Evolutionary conservation across 1,139 yeast species (phyloP).

Genomic region (Suhomyces bribrorum): DNA sequence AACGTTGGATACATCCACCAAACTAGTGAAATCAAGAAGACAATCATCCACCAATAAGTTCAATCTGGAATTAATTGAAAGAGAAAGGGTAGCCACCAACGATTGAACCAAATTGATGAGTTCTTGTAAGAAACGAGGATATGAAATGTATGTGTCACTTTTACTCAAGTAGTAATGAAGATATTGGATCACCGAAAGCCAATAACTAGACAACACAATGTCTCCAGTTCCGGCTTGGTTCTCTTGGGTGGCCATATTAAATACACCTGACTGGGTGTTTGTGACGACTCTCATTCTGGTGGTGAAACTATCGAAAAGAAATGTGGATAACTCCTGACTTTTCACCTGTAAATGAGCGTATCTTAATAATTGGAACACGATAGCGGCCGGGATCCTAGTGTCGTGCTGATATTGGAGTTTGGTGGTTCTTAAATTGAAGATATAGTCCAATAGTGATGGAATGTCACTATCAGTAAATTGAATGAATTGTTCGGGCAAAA

Average conservation of each 20-base stretch:
- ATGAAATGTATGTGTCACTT: constrained; percentile 52
- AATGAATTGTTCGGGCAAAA: constrained; percentile 50
- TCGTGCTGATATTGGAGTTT: constrained; percentile 45
- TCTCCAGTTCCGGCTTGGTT: constrained; percentile 51
- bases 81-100: constrained; percentile 61
- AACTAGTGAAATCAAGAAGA: constrained; percentile 60
- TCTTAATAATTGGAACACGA: constrained; percentile 65
- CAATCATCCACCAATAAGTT: constrained; percentile 61
- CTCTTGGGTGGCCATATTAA: constrained; percentile 42
- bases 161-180: constrained; percentile 64
- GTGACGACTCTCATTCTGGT: constrained; percentile 63
- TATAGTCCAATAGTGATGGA: constrained; percentile 56
- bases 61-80: constrained; percentile 63
- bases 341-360: constrained; percentile 60
- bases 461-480: constrained; percentile 70
- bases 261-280: constrained; percentile 59
- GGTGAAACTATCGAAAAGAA: constrained; percentile 59
- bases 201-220: constrained; percentile 67
- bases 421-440: constrained; percentile 44
- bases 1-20: constrained; percentile 62
- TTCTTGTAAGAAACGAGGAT: constrained; percentile 63
- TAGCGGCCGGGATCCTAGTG: constrained; percentile 66
- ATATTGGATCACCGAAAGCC: constrained; percentile 70
- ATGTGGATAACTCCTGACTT: constrained; percentile 55
- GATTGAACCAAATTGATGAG: constrained; percentile 59